Conservation (phyloP, 1,139 yeast genomes). For the Suhomyces coccinellae region DNA sequence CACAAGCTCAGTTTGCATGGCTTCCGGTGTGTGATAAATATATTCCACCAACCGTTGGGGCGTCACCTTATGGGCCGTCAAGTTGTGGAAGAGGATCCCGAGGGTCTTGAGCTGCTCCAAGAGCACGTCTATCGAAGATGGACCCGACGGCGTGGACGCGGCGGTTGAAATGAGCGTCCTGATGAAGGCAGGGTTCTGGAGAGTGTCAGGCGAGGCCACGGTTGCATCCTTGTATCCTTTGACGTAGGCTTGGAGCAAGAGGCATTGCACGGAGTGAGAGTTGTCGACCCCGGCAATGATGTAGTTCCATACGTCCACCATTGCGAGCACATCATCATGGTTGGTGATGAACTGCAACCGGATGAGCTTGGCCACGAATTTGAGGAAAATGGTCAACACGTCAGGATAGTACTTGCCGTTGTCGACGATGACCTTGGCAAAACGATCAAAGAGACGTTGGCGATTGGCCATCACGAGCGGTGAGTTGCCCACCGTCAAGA, state of each 20-base stretch:
- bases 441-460: conserved; percentile 17
- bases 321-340: conserved; percentile 14
- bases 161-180: conserved; percentile 9
- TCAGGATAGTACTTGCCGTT: conserved; percentile 41
- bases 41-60: conserved; percentile 2
- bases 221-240: conserved; percentile 5
- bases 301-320: conserved; percentile 22
- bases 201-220: conserved; percentile 4
- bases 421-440: conserved; percentile 34
- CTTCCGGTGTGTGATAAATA: conserved; percentile 13
- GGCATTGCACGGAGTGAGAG: conserved; percentile 13
- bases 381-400: conserved; percentile 27
- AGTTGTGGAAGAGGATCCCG: conserved; percentile 24
- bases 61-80: conserved; percentile 8
- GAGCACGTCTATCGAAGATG: conserved; percentile 10
- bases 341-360: conserved; percentile 13
- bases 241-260: conserved; percentile 20
- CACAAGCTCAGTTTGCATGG: conserved; percentile 18
- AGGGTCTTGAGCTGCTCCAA: conserved; percentile 34
- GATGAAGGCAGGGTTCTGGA: conserved; percentile 14
- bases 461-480: conserved; percentile 12
- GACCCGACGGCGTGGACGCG: conserved; percentile 8
- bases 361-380: conserved; percentile 35
- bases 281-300: conserved; percentile 12
- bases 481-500: conserved; percentile 19